Base-by-base conservation (phyloP, 805 yeast genomes). In the Groenewaldozyma salmanticensis region DNA sequence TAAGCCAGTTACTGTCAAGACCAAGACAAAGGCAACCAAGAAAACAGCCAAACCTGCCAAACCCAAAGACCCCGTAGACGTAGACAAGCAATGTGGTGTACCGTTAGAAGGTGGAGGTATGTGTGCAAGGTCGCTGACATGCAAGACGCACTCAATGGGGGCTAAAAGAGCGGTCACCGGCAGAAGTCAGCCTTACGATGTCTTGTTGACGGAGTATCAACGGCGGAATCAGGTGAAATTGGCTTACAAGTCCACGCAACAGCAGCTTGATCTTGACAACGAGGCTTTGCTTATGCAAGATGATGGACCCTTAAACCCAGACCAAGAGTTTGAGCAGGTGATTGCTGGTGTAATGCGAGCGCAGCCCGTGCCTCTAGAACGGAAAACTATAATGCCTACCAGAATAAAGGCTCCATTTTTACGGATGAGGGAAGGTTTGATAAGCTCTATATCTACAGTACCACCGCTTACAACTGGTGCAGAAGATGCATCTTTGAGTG, bases 111-210 rank as follows among this genome's bases (percentile, higher is more conserved):
- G 78, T 48, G 95, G 95, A 5, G 94, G 92, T 0, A 77, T 74
- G 54, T 86, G 96, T 67, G 94, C 95, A 1, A 69, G 95, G 42
- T 84, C 95, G 0, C 65, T 86, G 50, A 86, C 95, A 0, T 86
- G 96, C 67, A 86, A 86, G 56, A 84, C 95, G 0, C 96, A 86
- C 61, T 81, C 94, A 1, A 84, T 86, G 94, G 95, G 95, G 21
- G 94, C 95, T 27, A 86, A 86, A 53, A 72, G 95, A 53, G 86
- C 94, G 1, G 95, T 86, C 20, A 78, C 75, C 17, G 96, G 96
- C 4, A 71, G 96, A 54, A 75, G 88, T 38, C 86, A 87, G 11
- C 85, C 94, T 1, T 86, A 83, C 61, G 95, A 86, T 59, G 78
- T 75, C 27, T 64, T 86, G 39, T 65, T 86, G 42, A 85, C 87